Evolutionary conservation across 139 green algal species (phyloP).

Genomic region (Closterium sp.): DNA sequence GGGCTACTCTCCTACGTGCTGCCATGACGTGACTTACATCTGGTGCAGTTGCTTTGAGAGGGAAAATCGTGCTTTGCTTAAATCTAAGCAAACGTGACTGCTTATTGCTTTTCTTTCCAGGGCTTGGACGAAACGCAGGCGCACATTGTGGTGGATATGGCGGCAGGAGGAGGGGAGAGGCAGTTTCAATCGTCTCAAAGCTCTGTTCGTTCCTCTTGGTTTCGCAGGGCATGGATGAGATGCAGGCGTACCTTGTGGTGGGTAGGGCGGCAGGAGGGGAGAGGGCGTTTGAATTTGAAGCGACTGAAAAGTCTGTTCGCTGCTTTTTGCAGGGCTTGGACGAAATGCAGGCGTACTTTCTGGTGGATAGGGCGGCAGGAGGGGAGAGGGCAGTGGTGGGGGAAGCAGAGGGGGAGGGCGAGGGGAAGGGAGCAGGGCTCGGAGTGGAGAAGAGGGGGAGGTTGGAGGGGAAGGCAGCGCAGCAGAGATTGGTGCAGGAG

Average conservation of each 20-base stretch:
- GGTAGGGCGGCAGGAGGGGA: too few relatives aligned
- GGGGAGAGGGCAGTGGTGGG: neutral
- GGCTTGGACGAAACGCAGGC: neutral
- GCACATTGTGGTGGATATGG: too few relatives aligned
- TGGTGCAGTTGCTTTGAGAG: too few relatives aligned
- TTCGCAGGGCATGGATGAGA: too few relatives aligned
- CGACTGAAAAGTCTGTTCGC: neutral
- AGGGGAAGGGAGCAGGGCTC: neutral
- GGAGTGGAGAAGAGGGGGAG: neutral
- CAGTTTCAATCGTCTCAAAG: too few relatives aligned
- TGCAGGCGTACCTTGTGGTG: too few relatives aligned
- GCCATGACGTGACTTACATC: too few relatives aligned
- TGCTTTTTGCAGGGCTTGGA: neutral
- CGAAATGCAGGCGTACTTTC: neutral
- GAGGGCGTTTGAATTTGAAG: too few relatives aligned
- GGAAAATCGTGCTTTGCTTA: neutral
- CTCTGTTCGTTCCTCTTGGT: too few relatives aligned
- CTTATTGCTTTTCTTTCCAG: neutral
- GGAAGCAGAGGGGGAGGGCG: neutral
- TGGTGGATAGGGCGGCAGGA: neutral
- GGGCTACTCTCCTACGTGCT: too few relatives aligned
- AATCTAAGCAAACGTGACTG: neutral
- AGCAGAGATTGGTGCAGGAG: neutral
- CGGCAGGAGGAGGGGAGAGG: too few relatives aligned
- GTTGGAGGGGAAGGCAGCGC: neutral